phyloP scores from a whole-genome alignment of 345 rosid species.

The Gossypioides kirkii region DNA sequence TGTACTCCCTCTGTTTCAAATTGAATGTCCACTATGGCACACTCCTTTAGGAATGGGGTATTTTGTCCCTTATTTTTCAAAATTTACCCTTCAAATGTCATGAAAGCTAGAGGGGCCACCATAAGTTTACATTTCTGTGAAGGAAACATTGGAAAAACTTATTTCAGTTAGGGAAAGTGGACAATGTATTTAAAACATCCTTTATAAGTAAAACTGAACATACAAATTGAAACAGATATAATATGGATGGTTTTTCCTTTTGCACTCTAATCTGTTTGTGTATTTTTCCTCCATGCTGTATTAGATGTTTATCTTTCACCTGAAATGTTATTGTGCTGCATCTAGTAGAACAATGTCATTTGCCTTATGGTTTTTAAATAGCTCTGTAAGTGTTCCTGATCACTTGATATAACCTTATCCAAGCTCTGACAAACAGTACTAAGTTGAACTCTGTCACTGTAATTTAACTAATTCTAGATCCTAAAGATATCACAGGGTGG shows the following conservation, averaged over 20 bases:
- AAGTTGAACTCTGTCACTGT: background rate
- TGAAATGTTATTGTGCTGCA: background rate
- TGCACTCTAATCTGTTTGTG: background rate
- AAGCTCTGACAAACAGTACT: background rate
- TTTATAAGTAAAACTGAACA: background rate
- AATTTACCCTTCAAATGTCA: background rate
- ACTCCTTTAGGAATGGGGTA: background rate
- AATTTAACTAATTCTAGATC: background rate
- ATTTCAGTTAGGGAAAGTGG: background rate
- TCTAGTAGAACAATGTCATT: background rate
- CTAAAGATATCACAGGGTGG: background rate
- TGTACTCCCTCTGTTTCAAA: constrained; percentile 19
- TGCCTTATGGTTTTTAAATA: background rate
- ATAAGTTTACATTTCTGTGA: background rate
- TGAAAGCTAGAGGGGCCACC: background rate
- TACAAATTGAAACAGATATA: background rate
- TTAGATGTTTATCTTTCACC: background rate
- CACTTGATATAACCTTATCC: background rate
- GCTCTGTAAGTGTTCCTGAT: background rate
- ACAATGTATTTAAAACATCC: background rate
- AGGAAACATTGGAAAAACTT: background rate
- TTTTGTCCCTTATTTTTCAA: background rate
- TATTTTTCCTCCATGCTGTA: background rate
- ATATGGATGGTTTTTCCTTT: background rate
- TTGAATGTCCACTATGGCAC: background rate